These are phyloP conservation scores for Hemileccinum rubropunctum DNA, from an alignment of 768 basidiomycete genomes.

Conservation along the genomic window DNA sequence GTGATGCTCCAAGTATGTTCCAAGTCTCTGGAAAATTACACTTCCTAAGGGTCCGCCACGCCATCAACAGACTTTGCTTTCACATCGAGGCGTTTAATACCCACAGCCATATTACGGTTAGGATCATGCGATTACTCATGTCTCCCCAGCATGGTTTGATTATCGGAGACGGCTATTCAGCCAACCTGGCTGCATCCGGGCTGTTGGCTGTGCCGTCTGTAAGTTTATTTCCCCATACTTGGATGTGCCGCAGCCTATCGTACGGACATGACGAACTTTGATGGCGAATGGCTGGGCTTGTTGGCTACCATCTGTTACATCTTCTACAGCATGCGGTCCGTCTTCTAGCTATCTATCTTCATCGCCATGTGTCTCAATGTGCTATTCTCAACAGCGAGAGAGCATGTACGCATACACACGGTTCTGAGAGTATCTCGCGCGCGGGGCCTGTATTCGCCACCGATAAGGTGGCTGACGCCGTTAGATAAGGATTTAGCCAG, in stretches of 20 bases:
- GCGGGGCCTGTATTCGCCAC: not conserved
- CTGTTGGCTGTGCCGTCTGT: not conserved
- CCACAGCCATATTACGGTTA: not conserved
- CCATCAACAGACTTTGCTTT: too few relatives aligned
- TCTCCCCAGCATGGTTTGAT: not conserved
- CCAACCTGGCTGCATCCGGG: not conserved
- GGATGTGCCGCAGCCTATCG: not conserved
- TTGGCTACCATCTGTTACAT: not conserved
- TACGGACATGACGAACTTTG: not conserved
- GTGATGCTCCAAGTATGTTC: too few relatives aligned
- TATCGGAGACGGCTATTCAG: not conserved
- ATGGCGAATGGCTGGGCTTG: not conserved
- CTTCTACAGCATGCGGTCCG: too few relatives aligned
- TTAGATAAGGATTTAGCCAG: conserved; percentile 18
- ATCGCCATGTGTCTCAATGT: not conserved
- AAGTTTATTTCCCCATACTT: conserved; percentile 8
- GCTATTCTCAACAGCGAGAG: not conserved
- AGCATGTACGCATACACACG: not conserved
- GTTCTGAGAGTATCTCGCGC: not conserved
- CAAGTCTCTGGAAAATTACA: too few relatives aligned
- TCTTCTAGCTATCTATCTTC: not conserved
- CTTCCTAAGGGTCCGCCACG: too few relatives aligned
- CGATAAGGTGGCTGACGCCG: conserved; percentile 1
- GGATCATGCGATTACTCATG: not conserved
- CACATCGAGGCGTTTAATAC: not conserved